These are phyloP conservation scores for Mollisiaceae sp. DNA, from an alignment of 2,329 filamentous ascomycete species.

Conservation along the genomic window DNA sequence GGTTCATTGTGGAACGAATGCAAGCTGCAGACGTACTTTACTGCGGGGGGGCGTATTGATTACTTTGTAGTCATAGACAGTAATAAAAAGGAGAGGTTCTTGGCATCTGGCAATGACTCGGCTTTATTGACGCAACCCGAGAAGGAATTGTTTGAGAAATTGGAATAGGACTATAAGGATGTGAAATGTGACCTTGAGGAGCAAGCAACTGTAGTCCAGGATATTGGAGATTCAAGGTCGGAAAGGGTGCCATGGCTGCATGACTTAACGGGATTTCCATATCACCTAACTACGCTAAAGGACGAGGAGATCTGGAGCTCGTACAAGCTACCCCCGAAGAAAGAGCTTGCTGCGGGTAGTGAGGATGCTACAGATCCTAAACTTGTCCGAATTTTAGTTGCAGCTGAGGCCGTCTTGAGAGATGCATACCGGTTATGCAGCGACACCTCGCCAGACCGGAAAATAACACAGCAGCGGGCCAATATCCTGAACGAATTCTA, in stretches of 20 bases:
- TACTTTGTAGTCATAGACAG: not conserved
- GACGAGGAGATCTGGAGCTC: slow-evolving; percentile 27
- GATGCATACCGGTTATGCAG: slow-evolving; percentile 23
- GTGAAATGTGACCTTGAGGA: slow-evolving; percentile 20
- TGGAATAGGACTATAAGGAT: slow-evolving; percentile 17
- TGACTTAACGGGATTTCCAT: slow-evolving; percentile 3
- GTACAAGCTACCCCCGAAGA: slow-evolving; percentile 22
- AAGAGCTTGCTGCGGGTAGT: not conserved
- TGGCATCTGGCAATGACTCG: too few species aligned
- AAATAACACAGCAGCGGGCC: slow-evolving; percentile 25
- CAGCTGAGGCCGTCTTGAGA: slow-evolving; percentile 20
- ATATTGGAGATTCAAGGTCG: slow-evolving; percentile 20
- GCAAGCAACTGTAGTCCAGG: slow-evolving; percentile 15
- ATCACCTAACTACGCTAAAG: slow-evolving; percentile 19
- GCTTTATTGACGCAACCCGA: slow-evolving; percentile 13
- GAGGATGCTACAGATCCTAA: slow-evolving; percentile 15
- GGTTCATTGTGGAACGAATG: not conserved
- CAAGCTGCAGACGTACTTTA: not conserved
- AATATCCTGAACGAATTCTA: slow-evolving; percentile 8
- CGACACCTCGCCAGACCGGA: slow-evolving; percentile 22
- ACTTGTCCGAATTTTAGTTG: slow-evolving; percentile 22
- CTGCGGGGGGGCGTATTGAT: not conserved
- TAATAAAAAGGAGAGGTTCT: too few species aligned
- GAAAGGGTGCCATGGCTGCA: slow-evolving; percentile 24
- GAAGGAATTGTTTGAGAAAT: slow-evolving; percentile 21